phyloP scores from a whole-genome alignment of 306 rosid genomes.

The Arachis hypogaea region DNA sequence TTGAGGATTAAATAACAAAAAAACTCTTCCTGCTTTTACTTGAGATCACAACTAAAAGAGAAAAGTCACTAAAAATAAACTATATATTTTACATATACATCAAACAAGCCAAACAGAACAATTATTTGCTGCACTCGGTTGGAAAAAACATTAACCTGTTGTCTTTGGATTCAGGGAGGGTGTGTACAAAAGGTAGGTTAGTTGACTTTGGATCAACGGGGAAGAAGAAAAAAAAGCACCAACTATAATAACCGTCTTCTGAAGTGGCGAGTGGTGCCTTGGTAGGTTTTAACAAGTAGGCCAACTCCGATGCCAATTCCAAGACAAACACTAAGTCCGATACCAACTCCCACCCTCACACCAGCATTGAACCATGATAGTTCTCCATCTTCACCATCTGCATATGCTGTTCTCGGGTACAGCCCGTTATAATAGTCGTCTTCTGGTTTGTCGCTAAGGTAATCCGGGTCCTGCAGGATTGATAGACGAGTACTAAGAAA shows the following conservation, averaged over 20 bases:
- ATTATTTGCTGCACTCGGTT: conserved; percentile 33
- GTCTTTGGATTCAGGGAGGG: conserved; percentile 26
- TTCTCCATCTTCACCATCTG: conserved; percentile 77
- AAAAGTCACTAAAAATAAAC: conserved; percentile 24
- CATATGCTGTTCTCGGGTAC: conserved; percentile 53
- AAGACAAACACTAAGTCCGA: conserved; percentile 83
- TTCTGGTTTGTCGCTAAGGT: conserved; percentile 47
- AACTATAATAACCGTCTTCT: conserved; percentile 55
- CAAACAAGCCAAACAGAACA: conserved; percentile 31
- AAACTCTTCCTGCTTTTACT: conserved; percentile 37
- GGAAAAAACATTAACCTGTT: conserved; percentile 28
- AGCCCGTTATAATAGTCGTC: conserved; percentile 45
- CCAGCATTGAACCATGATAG: conserved; percentile 90
- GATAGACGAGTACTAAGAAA: conserved; percentile 7
- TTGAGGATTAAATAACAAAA: conserved; percentile 27
- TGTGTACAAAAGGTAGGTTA: conserved; percentile 30
- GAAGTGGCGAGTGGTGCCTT: conserved; percentile 70
- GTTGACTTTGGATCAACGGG: conserved; percentile 32
- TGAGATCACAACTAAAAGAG: conserved; percentile 28
- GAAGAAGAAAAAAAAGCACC: not conserved
- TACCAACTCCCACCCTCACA: conserved; percentile 78
- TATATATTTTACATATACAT: conserved; percentile 41
- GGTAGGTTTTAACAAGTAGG: conserved; percentile 72
- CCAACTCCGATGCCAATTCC: conserved; percentile 87
- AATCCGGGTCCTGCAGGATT: conserved; percentile 46